Base-by-base conservation (phyloP, 2,329 filamentous ascomycete genomes). In the Cordyceps farinosa region DNA sequence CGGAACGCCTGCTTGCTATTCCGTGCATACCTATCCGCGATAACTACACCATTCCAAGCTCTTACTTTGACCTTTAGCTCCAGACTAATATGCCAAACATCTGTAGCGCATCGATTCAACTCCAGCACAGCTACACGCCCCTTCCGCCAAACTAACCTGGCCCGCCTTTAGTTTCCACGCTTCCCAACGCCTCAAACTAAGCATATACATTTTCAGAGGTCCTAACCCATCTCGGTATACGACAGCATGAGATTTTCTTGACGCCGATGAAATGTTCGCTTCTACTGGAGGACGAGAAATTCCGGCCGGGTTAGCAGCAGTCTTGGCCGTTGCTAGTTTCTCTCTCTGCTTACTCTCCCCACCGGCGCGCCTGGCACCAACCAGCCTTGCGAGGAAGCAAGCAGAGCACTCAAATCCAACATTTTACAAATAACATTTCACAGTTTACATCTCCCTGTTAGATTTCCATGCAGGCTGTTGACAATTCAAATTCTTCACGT, bases 331-430 rank as follows among this genome's bases (percentile, higher is more conserved):
- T 60, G 57, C 57, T 60, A 60, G 36, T 30, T 60, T 60, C 45
- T 58, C 44, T 51, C 36, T 60, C 57, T 32, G 57, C 57, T 52
- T 52, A 60, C 57, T 52, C 48, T 30, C 57, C 45, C 47, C 57
- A 51, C 57, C 36, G 13, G 9, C 17, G 4, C 27, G 34, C 36
- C 36, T 30, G 34, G 45, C 15, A 50, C n/a, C 22, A 50, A 50
- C n/a, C 22, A 50, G 45, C 45, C 32, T 58, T 32, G 52, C 22
- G 9, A 55, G 9, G 30, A 40, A n/a, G 32, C 44, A 42, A 45
- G 32, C n/a, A 40, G 34, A 29, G 13, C 8, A 38, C 17, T 30
- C 11, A 30, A n/a, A 30, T 30, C 6, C 44, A 22, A 27, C 29
- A 40, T 32, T 17, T 50, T 50, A 38, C 11, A 11, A 40, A 50